Evolutionary conservation across 108 stramenopile species (phyloP).

Genomic region (Skeletonema costatum): DNA sequence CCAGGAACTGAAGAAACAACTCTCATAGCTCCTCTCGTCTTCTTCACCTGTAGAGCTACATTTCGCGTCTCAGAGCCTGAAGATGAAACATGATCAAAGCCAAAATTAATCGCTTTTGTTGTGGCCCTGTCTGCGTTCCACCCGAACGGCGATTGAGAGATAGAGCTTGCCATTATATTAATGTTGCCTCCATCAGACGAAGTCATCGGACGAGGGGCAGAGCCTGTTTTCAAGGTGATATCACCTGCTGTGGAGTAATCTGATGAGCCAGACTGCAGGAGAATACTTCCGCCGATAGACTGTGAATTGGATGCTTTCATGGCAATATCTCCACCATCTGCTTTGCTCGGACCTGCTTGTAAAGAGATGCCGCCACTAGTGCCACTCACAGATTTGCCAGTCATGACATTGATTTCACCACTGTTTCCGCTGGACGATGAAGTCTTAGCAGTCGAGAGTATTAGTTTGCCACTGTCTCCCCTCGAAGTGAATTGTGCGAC

Average conservation of each 20-base stretch:
- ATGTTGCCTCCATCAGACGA: slow-evolving; percentile 34
- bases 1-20: neutral
- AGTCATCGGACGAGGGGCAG: neutral
- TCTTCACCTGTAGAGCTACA: slow-evolving; percentile 34
- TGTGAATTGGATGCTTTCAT: neutral
- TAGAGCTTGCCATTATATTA: slow-evolving; percentile 38
- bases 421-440: neutral
- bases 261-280: slow-evolving; percentile 21
- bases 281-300: slow-evolving; percentile 10
- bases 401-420: slow-evolving; percentile 14
- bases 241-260: slow-evolving; percentile 21
- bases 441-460: neutral
- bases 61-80: slow-evolving; percentile 3
- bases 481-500: neutral
- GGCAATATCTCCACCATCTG: slow-evolving; percentile 7
- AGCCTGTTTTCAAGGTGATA: slow-evolving; percentile 15
- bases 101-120: slow-evolving; percentile 43
- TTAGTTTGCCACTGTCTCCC: slow-evolving; percentile 5
- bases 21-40: slow-evolving; percentile 23
- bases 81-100: slow-evolving; percentile 27
- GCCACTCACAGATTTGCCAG: slow-evolving; percentile 5
- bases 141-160: neutral
- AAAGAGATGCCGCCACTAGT: slow-evolving; percentile 9
- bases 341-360: neutral
- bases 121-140: neutral